Base-by-base conservation (phyloP, 306 rosid species). In the Trifolium pratense region DNA sequence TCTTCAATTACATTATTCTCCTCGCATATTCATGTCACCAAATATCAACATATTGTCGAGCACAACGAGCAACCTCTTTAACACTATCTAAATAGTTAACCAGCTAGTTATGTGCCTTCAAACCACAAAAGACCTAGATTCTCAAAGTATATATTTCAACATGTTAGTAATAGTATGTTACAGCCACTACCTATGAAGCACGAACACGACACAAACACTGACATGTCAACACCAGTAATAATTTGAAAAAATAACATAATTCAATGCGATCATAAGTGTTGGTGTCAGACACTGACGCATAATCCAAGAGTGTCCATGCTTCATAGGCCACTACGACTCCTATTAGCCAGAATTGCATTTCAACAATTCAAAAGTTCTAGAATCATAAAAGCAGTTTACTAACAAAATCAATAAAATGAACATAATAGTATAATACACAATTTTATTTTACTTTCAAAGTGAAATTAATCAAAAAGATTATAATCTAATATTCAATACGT, bases 101-200 rank as follows among this genome's bases (percentile, higher is more conserved):
- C 12, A 61, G 23, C 62, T n/a, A 60, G 60, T 18, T 17, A 13
- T 11, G 51, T 25, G 6, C 45, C 60, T 43, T 51, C 36, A 31
- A 69, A 40, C 23, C 65, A 66, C n/a, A 51, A 63, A 31, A 17
- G 55, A 69, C 66, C 51, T 40, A 40, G 37, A 78, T 16, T 40
- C 37, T 51, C 53, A 71, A 52, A 53, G 20, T 53, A 53, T 53
- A 53, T 53, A 53, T 20, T 53, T 53, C 60, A 18, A 55, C 32
- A 55, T 21, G 2, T 52, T 17, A 17, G 57, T 51, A 16, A 18
- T 17, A 17, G 57, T 51, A 16, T 16, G 46, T 32, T 62, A 57
- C 26, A 71, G 68, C 40, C 36, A 71, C n/a, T 68, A 68, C 45
- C 32, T 26, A 26, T 26, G 31, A 26, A 26, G 31, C 31, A 26